Base-by-base conservation (phyloP, 495 filamentous ascomycete species). In the Penicillium salamii region DNA sequence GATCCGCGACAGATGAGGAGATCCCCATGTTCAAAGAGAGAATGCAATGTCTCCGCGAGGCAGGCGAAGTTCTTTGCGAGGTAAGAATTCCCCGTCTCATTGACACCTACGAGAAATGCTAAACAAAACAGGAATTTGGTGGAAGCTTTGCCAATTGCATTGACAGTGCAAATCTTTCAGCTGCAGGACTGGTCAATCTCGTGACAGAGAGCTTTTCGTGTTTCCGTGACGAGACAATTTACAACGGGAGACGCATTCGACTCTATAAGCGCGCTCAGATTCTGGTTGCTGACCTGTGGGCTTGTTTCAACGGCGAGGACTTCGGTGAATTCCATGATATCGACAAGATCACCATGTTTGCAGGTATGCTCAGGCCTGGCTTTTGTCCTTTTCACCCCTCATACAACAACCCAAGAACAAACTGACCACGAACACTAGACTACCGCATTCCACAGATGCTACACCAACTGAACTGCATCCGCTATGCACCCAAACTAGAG, bases 381-480 rank as follows among this genome's bases (percentile, higher is more conserved):
- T n/a, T n/a, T n/a, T n/a, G n/a, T n/a, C n/a, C n/a, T n/a, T n/a
- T n/a, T n/a, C n/a, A n/a, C n/a, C n/a, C n/a, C n/a, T n/a, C n/a
- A n/a, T n/a, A n/a, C n/a, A 18, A 18, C n/a, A 24, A 12, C 21
- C 14, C 35, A 21, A 32, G 15, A 28, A 20, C n/a, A 1, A 21
- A 13, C 48, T 57, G 36, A 61, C 12, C 3, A 9, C 36, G 12
- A 17, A 13, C 17, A 13, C n/a, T 24, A 76, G 93, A 99, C 72
- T 97, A 99, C 62, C 84, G 93, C 20, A 84, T 99, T 28, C 93
- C 93, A 5, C 93, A 97, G 72, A 96, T 97, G 56, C 79, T 99
- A 5, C 78, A 95, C 57, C 78, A 81, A 19, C 75, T 99, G 20
- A 88, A 89, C 29, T 93, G 89, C 50, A 74, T 99, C 14, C 77